Evolutionary conservation across 2,329 filamentous ascomycete genomes (phyloP), one percentile per base, ranked within the genome.

Genomic region (Coleophoma eucalyptorum): DNA sequence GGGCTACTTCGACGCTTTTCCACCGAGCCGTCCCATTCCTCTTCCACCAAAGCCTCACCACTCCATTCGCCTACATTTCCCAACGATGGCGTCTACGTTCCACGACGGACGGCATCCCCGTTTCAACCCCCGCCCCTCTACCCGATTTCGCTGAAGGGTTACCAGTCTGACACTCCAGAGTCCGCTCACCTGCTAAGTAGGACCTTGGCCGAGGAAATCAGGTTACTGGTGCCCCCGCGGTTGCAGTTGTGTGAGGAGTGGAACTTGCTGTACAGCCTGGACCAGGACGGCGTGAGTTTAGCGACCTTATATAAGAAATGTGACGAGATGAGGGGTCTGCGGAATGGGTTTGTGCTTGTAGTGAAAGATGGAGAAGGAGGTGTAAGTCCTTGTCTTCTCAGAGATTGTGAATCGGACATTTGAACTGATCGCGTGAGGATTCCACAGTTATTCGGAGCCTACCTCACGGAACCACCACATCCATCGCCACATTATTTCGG

Each of bases 91-190:
- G 56, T 63, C 12, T 65, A 65, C 42, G 65, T 60, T 4, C 61
- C 65, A 11, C 55, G 60, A 46, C 82, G 89, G 57, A 83, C 80
- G 48, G 79, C 81, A 6, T 91, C 87, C 12, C 91, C 90, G 2
- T 91, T 96, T 67, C 87, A 91, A 59, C 90, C 91, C 1, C 93
- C 93, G 11, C 92, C 92, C 0, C 80, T 97, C 46, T 92, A 93
- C 50, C 90, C 93, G 0, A 72, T 97, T 19, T 75, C 78, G 4
- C 77, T 97, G 34, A 70, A 74, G 19, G 88, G 88, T 35, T 90
- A 86, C 68, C 74, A 76, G 52, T 71, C 75, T 1, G 77, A 76
- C 60, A 90, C 86, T 3, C 72, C 76, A 16, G 60, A 71, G 16
- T 77, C 76, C 34, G 84, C 83, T 43, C 80, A 82, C 58, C 74